A percentile compares a stretch with the other conserved stretches of the same genome.
These are phyloP conservation scores for Trapa bicornis DNA, from an alignment of 345 rosid species.

Conservation along the genomic window DNA sequence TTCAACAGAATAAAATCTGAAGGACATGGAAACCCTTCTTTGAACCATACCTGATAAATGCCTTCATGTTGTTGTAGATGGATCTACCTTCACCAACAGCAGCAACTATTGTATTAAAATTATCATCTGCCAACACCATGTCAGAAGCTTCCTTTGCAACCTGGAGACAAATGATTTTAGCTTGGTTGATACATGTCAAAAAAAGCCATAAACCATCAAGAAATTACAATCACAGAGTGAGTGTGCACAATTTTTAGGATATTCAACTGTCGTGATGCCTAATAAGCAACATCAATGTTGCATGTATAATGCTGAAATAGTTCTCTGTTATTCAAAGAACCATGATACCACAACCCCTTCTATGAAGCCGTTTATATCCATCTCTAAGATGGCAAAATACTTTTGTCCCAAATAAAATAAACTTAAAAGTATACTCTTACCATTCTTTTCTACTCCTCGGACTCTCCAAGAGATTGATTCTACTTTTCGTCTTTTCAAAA, in stretches of 20 bases:
- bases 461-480: too few relatives aligned
- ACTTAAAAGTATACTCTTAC: too few relatives aligned
- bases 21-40: background rate
- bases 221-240: background rate
- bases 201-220: background rate
- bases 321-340: too few relatives aligned
- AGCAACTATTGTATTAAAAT: slow-evolving; percentile 60
- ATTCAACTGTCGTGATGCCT: background rate
- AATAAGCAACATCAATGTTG: background rate
- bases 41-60: slow-evolving; percentile 48
- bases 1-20: background rate
- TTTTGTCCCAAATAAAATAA: too few relatives aligned
- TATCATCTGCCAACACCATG: slow-evolving; percentile 73
- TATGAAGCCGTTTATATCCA: too few relatives aligned
- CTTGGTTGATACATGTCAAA: background rate
- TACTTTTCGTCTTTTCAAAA: too few relatives aligned
- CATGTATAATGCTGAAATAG: background rate
- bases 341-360: too few relatives aligned
- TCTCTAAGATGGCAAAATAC: too few relatives aligned
- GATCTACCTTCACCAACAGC: slow-evolving; percentile 74
- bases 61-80: slow-evolving; percentile 66
- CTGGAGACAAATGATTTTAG: slow-evolving; percentile 14
- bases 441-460: too few relatives aligned
- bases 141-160: slow-evolving; percentile 83
- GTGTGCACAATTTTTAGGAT: background rate